These are phyloP conservation scores for Theobroma cacao DNA, from an alignment of 345 rosid species.

Conservation along the genomic window DNA sequence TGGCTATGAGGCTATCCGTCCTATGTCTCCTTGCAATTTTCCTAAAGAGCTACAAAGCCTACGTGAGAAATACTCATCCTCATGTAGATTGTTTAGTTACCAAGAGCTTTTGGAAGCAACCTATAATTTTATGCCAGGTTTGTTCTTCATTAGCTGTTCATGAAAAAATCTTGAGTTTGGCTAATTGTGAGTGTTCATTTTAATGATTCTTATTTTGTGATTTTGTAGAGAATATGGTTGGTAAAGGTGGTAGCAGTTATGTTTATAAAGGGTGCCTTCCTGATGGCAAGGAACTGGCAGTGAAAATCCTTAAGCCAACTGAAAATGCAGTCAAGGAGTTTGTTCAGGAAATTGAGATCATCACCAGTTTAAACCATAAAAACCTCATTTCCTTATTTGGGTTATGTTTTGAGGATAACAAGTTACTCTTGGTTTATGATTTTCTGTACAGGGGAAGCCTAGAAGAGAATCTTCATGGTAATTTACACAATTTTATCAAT, in stretches of 20 bases:
- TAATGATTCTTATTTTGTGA: constrained; percentile 14
- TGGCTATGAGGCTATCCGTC: constrained; percentile 32
- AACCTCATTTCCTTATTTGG: constrained; percentile 82
- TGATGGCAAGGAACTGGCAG: constrained; percentile 90
- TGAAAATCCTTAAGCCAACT: constrained; percentile 82
- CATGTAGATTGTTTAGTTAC: constrained; percentile 76
- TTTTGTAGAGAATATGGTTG: constrained; percentile 78
- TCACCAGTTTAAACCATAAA: constrained; percentile 72
- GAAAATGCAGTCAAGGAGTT: constrained; percentile 65
- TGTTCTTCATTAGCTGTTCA: constrained; percentile 10
- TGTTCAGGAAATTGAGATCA: constrained; percentile 71
- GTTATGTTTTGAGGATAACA: constrained; percentile 68
- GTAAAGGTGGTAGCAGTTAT: constrained; percentile 91
- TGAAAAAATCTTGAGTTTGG: constrained; percentile 9
- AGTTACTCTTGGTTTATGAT: constrained; percentile 74
- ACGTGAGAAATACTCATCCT: constrained; percentile 66
- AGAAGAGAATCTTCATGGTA: constrained; percentile 88
- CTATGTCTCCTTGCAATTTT: constrained; percentile 42
- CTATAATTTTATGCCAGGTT: constrained; percentile 67
- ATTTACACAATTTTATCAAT: neutral
- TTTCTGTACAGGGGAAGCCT: constrained; percentile 92
- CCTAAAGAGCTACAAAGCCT: constrained; percentile 66
- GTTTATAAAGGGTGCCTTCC: constrained; percentile 83
- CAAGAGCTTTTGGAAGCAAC: constrained; percentile 75
- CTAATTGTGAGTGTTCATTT: neutral